Conservation (phyloP, 768 basidiomycete genomes). For the Tricholoma sp. region DNA sequence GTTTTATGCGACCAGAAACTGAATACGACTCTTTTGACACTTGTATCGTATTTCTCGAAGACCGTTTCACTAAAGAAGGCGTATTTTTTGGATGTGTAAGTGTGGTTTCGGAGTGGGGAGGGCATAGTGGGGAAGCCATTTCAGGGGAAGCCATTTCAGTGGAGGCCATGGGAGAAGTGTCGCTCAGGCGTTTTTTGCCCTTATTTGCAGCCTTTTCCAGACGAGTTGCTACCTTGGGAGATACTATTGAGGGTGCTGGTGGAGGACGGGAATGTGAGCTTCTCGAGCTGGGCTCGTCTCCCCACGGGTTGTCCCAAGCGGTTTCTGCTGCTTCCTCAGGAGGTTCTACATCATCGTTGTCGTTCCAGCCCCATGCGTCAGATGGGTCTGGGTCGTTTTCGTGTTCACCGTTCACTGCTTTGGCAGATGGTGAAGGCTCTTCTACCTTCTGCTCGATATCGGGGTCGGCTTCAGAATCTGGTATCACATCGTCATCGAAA, state of each 20-base stretch:
- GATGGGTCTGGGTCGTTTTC: conserved; percentile 34
- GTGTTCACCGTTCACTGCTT: conserved; percentile 13
- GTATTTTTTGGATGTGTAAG: neutral
- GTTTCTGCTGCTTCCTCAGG: conserved; percentile 43
- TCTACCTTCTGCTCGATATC: conserved; percentile 9
- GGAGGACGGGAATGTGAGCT: conserved; percentile 21
- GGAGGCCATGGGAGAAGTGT: conserved; percentile 15
- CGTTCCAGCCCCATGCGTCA: conserved; percentile 79
- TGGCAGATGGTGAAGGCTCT: conserved; percentile 4
- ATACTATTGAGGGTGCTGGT: conserved; percentile 25
- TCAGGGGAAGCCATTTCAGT: conserved; percentile 15
- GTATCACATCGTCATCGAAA: conserved; percentile 41
- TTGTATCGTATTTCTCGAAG: conserved; percentile 17
- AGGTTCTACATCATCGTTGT: conserved; percentile 36
- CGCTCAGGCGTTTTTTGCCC: conserved; percentile 40
- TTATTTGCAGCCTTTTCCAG: conserved; percentile 56
- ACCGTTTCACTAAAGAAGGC: conserved; percentile 20
- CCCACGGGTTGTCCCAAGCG: conserved; percentile 71
- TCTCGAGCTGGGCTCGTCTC: conserved; percentile 31
- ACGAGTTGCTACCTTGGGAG: conserved; percentile 51
- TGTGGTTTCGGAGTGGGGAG: conserved; percentile 3
- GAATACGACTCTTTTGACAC: conserved; percentile 50
- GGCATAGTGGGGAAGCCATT: conserved; percentile 15
- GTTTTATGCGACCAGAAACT: conserved; percentile 54
- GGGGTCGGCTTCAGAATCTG: conserved; percentile 11